A percentile compares a stretch with the other conserved stretches of the same genome.
These are phyloP conservation scores for Phyllosticta capitalensis DNA, from an alignment of 2,329 filamentous ascomycete genomes.

Conservation along the genomic window DNA sequence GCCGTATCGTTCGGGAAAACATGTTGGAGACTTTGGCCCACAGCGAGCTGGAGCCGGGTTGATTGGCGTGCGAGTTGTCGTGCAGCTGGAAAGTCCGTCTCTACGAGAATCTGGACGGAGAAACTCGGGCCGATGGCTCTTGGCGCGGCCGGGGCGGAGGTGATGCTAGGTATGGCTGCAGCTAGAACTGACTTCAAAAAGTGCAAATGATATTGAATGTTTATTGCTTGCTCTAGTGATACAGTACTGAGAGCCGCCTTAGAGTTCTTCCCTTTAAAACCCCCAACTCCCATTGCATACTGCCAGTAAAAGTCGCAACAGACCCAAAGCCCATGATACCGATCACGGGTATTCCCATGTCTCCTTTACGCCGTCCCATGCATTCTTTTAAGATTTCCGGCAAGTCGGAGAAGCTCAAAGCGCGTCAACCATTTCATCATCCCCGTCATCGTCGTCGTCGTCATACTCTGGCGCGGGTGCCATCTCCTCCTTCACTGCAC, in stretches of 20 bases:
- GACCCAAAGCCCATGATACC: neutral
- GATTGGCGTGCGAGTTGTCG: neutral
- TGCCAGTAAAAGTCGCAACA: neutral
- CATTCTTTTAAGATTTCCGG: neutral
- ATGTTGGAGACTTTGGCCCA: conserved; percentile 19
- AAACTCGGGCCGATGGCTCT: neutral
- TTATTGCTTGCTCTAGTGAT: neutral
- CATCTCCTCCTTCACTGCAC: conserved; percentile 11
- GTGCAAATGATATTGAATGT: neutral
- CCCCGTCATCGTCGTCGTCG: conserved; percentile 52
- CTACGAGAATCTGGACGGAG: neutral
- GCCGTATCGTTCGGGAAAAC: conserved; percentile 47
- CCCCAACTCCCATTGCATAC: neutral
- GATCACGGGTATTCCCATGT: neutral
- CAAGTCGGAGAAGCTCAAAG: neutral
- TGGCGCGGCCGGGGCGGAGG: neutral
- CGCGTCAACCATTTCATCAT: conserved; percentile 68
- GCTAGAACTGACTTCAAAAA: neutral
- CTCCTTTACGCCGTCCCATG: conserved; percentile 4
- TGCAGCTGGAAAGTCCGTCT: neutral
- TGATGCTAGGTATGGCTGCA: neutral
- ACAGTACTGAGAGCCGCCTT: neutral
- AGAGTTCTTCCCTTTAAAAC: neutral
- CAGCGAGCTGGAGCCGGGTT: neutral
- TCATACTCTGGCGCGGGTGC: conserved; percentile 28